Evolutionary conservation across 306 rosid genomes (phyloP), one percentile per base, ranked within the genome.

Genomic region (Cajanus cajan): DNA sequence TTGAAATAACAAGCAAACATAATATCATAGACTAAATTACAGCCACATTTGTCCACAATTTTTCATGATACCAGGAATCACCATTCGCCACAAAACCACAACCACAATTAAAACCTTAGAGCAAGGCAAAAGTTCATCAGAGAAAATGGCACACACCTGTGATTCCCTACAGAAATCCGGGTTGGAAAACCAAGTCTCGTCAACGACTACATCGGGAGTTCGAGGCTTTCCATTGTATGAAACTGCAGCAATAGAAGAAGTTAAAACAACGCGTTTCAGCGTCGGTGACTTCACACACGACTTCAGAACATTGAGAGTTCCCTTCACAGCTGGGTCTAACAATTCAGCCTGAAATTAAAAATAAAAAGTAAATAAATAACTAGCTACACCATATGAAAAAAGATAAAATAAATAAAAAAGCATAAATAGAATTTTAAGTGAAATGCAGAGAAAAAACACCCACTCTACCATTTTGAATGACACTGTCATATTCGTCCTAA

Each of bases 151-250:
- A 24, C 73, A 71, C 50, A 80, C 89, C 24, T 80, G 41, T 3
- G 45, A 52, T 44, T 77, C 61, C 76, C 50, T 36, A n/a, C 55
- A 59, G 57, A 83, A 14, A 58, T 72, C 64, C 1, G 87, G 72
- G 62, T 83, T 10, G 1, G 89, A 70, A 58, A 80, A 80, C 84
- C 89, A 86, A 45, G 82, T 79, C 58, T 82, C 86, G 24, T 86
- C 84, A 43, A 71, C 82, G 0, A 77, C 45, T 5, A 70, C 74
- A 40, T 82, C 82, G 0, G 79, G 79, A 62, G 55, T 82, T 63
- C 22, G 22, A 19, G 86, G 86, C 79, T 14, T 82, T 40, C 62
- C 82, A 5, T 19, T 78, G 18, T 31, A 71, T 0, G 19, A 0
- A 71, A 71, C 70, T 2, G 82, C 62, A 18, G 68, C 70, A 2